phyloP scores from a whole-genome alignment of 2,329 filamentous ascomycete species.

The Sporothrix globosa region DNA sequence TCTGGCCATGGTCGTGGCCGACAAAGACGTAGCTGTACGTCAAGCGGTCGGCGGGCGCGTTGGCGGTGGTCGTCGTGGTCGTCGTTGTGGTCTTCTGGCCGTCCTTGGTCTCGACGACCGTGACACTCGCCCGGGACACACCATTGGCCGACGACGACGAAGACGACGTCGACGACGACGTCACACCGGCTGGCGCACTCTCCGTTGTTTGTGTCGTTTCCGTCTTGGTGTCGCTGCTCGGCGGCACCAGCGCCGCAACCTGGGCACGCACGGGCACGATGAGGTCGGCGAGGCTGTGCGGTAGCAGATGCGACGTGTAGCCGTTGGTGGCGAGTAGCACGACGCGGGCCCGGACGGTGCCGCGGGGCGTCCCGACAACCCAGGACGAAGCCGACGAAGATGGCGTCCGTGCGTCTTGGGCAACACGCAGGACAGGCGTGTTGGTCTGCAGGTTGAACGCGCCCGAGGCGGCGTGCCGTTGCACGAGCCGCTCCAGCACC shows the following conservation, averaged over 20 bases:
- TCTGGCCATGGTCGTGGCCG: conserved; percentile 43
- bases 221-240: conserved; percentile 40
- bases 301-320: conserved; percentile 77
- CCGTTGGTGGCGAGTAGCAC: conserved; percentile 82
- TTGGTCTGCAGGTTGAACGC: conserved; percentile 73
- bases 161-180: not conserved
- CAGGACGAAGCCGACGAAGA: conserved; percentile 47
- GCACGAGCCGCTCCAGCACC: conserved; percentile 64
- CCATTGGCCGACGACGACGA: conserved; percentile 1
- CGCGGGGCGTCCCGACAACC: conserved; percentile 69
- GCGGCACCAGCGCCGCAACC: conserved; percentile 67
- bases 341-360: conserved; percentile 62
- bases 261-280: conserved; percentile 79
- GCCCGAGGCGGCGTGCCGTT: conserved; percentile 42
- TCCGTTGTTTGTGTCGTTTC: not conserved
- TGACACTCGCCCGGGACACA: conserved; percentile 2
- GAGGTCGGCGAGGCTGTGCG: conserved; percentile 68
- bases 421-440: conserved; percentile 63
- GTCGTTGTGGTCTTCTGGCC: conserved; percentile 23
- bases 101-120: not conserved
- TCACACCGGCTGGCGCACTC: not conserved
- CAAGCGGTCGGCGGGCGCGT: conserved; percentile 42
- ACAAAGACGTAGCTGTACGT: conserved; percentile 67
- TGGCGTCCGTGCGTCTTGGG: conserved; percentile 31
- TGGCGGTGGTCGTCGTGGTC: not conserved